Base-by-base conservation (phyloP, 2,329 filamentous ascomycete genomes). In the Diplodia mutila region DNA sequence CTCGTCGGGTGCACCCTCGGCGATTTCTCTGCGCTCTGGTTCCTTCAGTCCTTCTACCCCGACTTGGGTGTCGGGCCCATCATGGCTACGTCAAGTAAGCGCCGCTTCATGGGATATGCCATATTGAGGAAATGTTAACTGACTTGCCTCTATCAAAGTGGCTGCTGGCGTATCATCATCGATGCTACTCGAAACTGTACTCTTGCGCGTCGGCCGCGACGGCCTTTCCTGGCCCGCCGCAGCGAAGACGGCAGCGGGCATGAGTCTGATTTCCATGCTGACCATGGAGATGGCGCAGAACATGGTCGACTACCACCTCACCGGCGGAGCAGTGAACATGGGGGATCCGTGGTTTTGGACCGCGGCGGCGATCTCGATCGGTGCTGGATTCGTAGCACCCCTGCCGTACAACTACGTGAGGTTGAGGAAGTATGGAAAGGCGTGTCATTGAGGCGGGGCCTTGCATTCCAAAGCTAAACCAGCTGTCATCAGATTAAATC, bases 191-290 rank as follows among this genome's bases (percentile, higher is more conserved):
- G 85, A 88, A 72, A 87, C 85, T 0, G 71, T 81, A 0, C 77
- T 87, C 3, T 81, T 87, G 1, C 80, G 79, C 0, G 70, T 79
- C 0, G 85, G 85, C 0, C 78, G 77, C 1, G 85, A 87, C 65
- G 72, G 75, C 8, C 74, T 87, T 0, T 70, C 82, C 0, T 86
- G 84, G 85, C 67, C 71, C 0, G 72, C 71, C 0, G 85, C 86
- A 0, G 79, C 78, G 2, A 83, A 78, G 53, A 87, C 85, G 0
- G 86, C 86, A 0, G 81, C 83, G 25, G 86, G 86, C 0, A 88
- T 87, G 86, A 87, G 85, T 67, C 75, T 86, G 57, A 82, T 87
- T 11, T 87, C 85, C 0, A 87, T 87, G 86, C 11, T 86, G 1
- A 84, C 85, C 0, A 88, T 88, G 85, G 85, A 87, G 72, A 69